Evolutionary conservation across 108 stramenopile species (phyloP).

Genomic region (Mediolabrus comicus): DNA sequence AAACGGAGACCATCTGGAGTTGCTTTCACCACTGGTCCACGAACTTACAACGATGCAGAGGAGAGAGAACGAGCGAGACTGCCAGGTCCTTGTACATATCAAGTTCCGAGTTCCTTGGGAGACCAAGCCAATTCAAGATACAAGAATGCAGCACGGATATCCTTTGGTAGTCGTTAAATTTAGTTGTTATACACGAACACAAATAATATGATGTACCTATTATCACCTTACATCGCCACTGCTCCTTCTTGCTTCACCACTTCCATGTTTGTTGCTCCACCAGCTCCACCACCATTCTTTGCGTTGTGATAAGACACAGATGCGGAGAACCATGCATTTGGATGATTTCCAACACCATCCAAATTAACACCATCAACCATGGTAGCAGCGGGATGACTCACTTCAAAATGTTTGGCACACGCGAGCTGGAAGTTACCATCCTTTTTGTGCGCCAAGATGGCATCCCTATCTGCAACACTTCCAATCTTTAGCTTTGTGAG

Average conservation of each 20-base stretch:
- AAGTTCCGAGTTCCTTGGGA: constrained; percentile 29
- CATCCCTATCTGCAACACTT: constrained; percentile 57
- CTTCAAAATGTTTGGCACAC: constrained; percentile 94
- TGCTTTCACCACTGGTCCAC: constrained; percentile 48
- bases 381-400: constrained; percentile 70
- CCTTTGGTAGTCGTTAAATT: too few relatives aligned
- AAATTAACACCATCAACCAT: constrained; percentile 46
- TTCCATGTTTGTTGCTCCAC: not conserved
- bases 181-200: too few relatives aligned
- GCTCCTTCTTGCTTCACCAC: constrained; percentile 10
- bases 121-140: constrained; percentile 38
- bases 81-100: constrained; percentile 45
- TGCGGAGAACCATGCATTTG: constrained; percentile 95
- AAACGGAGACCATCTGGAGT: constrained; percentile 40
- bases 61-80: constrained; percentile 38
- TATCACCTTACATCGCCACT: not conserved
- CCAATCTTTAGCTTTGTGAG: constrained; percentile 67
- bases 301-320: constrained; percentile 61
- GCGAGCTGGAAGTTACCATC: constrained; percentile 89
- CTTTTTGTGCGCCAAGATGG: constrained; percentile 73
- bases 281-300: constrained; percentile 32
- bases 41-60: constrained; percentile 54
- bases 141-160: constrained; percentile 34
- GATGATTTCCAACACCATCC: constrained; percentile 95
- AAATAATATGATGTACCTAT: not conserved